Evolutionary conservation across 345 rosid genomes (phyloP), one percentile per base, ranked within the genome.

Genomic region (Linum tenue): DNA sequence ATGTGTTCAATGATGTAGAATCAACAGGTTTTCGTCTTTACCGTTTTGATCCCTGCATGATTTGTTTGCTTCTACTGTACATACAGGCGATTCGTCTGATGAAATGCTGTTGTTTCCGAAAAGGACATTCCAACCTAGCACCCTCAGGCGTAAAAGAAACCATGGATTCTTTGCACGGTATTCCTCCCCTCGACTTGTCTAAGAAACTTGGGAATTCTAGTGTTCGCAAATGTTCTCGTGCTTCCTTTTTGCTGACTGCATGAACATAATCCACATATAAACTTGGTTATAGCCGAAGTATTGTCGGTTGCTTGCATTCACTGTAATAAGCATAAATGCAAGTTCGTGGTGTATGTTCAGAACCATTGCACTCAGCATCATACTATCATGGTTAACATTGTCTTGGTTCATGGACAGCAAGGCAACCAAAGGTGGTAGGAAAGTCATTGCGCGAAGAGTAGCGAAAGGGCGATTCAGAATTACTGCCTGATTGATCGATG

Each of bases 81-180:
- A 76, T 22, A 76, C 78, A 88, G 94, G 81, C 0, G 81, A 85
- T 79, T 84, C 91, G 56, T 77, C 92, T 1, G 72, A 40, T 69
- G 99, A 83, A 74, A 77, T 90, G 86, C 84, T 90, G 44, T 77
- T 84, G 56, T 75, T 81, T 64, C 83, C 96, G 4, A 94, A 94
- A 66, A 77, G 97, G 80, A 90, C 96, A 57, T 90, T 70, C 84
- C 97, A 94, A 71, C 97, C 99, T 58, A 94, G 97, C 76, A 69
- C 75, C 71, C 75, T 94, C 63, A 85, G 80, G 73, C 90, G 97
- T 56, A 90, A 94, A 78, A 82, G 99, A 44, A 94, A 75, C 60
- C 96, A 86, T 76, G 97, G 99, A 14, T 94, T 75, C 81, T 90
- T 90, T 65, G 95, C 95, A 48, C 92, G 97, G 97, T 90, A 84